phyloP scores from a whole-genome alignment of 352 stramenopile species.

The Phytophthora hybrid region DNA sequence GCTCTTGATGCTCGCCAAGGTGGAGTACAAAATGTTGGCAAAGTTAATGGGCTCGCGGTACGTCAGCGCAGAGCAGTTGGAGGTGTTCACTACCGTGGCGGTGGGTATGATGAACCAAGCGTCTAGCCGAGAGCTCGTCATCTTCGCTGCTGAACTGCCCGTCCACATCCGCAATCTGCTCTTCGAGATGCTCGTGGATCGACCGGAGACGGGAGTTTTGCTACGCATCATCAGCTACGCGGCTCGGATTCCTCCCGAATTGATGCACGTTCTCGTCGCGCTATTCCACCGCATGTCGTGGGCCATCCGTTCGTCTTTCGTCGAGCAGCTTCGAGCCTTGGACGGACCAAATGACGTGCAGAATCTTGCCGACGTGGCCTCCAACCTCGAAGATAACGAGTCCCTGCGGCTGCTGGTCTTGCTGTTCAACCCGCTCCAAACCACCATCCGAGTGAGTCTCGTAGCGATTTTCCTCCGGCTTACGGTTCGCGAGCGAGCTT shows the following conservation, averaged over 20 bases:
- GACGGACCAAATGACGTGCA: conserved; percentile 47
- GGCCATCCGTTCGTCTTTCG: conserved; percentile 59
- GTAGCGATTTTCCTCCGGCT: conserved; percentile 44
- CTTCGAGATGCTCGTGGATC: conserved; percentile 52
- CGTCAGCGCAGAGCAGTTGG: conserved; percentile 48
- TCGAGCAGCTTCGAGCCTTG: conserved; percentile 69
- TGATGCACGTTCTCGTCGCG: conserved; percentile 56
- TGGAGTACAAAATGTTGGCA: conserved; percentile 63
- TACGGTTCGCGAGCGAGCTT: conserved; percentile 28
- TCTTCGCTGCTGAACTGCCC: conserved; percentile 61
- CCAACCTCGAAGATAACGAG: conserved; percentile 44
- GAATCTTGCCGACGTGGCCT: conserved; percentile 45
- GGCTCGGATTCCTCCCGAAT: conserved; percentile 41
- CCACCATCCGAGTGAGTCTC: conserved; percentile 49
- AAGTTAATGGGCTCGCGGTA: conserved; percentile 63
- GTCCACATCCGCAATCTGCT: conserved; percentile 51
- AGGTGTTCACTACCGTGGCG: conserved; percentile 57
- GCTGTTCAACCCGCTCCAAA: conserved; percentile 53
- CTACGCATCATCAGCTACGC: conserved; percentile 69
- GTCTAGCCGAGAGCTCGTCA: conserved; percentile 67
- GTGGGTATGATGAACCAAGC: conserved; percentile 80
- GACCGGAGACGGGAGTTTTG: conserved; percentile 63
- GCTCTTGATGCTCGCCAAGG: conserved; percentile 66
- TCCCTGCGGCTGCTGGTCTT: conserved; percentile 50
- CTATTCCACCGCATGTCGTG: conserved; percentile 61